These are phyloP conservation scores for Venturia asperata DNA, from an alignment of 2,329 filamentous ascomycete genomes.

Conservation along the genomic window DNA sequence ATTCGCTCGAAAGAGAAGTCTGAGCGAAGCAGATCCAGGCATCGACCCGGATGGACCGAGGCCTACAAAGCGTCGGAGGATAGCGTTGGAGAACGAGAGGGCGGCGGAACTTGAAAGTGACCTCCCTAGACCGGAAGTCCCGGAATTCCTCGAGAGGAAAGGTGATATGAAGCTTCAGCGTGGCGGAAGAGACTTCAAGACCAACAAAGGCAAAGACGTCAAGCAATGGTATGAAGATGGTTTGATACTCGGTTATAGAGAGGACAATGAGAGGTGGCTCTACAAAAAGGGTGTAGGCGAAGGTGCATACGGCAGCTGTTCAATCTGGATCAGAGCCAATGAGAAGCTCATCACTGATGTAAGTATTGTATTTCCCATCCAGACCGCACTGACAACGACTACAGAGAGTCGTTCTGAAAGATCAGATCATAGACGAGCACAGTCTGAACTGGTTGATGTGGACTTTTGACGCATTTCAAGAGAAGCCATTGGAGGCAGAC, in stretches of 20 bases:
- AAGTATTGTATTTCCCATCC: not conserved
- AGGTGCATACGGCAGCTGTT: not conserved
- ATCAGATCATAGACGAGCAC: slow-evolving; percentile 6
- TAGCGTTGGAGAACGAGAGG: not conserved
- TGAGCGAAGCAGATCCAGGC: not conserved
- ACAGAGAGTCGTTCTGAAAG: not conserved
- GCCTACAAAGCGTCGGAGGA: not conserved
- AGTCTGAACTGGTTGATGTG: not conserved
- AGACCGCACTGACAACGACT: not conserved
- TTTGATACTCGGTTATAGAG: too few species aligned
- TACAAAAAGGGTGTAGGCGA: not conserved
- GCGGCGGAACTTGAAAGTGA: not conserved
- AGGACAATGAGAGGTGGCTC: not conserved
- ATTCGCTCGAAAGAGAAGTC: not conserved
- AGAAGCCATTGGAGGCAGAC: not conserved
- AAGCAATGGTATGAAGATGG: slow-evolving; percentile 1
- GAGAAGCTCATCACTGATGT: not conserved
- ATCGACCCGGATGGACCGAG: not conserved
- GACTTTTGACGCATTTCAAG: not conserved
- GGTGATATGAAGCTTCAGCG: not conserved
- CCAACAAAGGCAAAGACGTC: not conserved
- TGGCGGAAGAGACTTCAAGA: not conserved
- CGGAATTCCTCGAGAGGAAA: not conserved
- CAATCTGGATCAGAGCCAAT: not conserved
- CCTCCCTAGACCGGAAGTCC: not conserved